Evolutionary conservation across 2,329 filamentous ascomycete species (phyloP).

Genomic region (Alternaria dauci): DNA sequence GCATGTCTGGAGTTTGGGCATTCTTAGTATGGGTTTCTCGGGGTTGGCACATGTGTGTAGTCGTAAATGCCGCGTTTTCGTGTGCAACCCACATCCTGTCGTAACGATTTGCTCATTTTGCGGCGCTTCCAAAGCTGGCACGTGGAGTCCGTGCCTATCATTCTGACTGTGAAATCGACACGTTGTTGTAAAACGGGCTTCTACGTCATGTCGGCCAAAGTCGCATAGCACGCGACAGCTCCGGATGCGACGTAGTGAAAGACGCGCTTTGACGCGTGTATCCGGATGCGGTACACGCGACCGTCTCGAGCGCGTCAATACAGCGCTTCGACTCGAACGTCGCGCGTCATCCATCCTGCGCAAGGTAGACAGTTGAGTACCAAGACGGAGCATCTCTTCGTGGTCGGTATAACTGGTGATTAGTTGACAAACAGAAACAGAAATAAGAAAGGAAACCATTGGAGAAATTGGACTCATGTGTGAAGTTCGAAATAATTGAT

Average conservation of each 20-base stretch:
- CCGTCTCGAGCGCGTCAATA: neutral
- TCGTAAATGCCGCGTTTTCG: slow-evolving; percentile 11
- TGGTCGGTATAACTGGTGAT: neutral
- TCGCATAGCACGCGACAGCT: neutral
- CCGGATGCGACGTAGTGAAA: neutral
- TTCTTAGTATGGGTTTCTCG: neutral
- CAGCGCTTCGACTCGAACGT: neutral
- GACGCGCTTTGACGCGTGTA: neutral
- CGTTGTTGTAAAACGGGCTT: neutral
- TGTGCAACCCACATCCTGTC: slow-evolving; percentile 5
- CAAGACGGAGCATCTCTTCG: neutral
- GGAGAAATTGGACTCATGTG: neutral
- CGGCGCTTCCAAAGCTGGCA: neutral
- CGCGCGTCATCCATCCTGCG: neutral
- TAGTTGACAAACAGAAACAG: neutral
- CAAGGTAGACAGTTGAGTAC: neutral
- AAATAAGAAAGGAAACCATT: neutral
- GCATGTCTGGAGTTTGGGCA: slow-evolving; percentile 13
- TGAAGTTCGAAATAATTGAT: slow-evolving; percentile 53
- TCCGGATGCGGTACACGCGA: neutral
- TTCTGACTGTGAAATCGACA: neutral
- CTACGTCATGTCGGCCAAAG: neutral
- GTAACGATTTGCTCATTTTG: neutral
- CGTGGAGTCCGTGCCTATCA: neutral
- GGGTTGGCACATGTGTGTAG: slow-evolving; percentile 23